A percentile compares a stretch with the other conserved stretches of the same genome.
These are phyloP conservation scores for Eucommia ulmoides DNA, from an alignment of 257 asterid genomes.

Conservation along the genomic window DNA sequence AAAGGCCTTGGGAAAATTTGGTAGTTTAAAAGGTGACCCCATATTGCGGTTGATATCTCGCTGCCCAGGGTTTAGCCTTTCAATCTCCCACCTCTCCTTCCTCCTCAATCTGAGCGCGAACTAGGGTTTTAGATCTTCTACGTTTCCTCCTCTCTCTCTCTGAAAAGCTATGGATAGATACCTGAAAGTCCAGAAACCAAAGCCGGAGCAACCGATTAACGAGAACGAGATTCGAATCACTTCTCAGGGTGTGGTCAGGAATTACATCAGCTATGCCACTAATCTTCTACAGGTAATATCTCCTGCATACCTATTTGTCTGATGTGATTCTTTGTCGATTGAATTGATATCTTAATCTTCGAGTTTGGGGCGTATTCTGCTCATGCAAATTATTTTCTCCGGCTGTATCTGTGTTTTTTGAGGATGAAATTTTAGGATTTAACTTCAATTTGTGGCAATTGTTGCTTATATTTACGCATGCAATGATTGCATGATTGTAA, in stretches of 20 bases:
- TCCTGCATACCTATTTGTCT: not conserved
- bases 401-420: not conserved
- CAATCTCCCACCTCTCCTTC: not conserved
- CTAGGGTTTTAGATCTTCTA: not conserved
- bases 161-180: slow-evolving; percentile 33
- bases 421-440: too few relatives aligned
- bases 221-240: slow-evolving; percentile 62
- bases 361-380: not conserved
- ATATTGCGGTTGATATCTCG: too few relatives aligned
- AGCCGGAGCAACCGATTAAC: slow-evolving; percentile 30
- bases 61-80: not conserved
- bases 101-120: not conserved
- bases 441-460: not conserved
- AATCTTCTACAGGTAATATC: slow-evolving; percentile 37
- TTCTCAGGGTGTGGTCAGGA: slow-evolving; percentile 45
- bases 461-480: not conserved
- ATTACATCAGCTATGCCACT: slow-evolving; percentile 44
- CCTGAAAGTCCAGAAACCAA: slow-evolving; percentile 46
- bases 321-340: not conserved
- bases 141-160: not conserved
- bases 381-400: not conserved
- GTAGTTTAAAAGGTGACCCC: too few relatives aligned
- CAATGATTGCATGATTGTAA: not conserved
- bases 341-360: not conserved
- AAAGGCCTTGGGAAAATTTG: too few relatives aligned